These are phyloP conservation scores for Colletotrichum simmondsii DNA, from an alignment of 2,329 filamentous ascomycete species.

Conservation along the genomic window DNA sequence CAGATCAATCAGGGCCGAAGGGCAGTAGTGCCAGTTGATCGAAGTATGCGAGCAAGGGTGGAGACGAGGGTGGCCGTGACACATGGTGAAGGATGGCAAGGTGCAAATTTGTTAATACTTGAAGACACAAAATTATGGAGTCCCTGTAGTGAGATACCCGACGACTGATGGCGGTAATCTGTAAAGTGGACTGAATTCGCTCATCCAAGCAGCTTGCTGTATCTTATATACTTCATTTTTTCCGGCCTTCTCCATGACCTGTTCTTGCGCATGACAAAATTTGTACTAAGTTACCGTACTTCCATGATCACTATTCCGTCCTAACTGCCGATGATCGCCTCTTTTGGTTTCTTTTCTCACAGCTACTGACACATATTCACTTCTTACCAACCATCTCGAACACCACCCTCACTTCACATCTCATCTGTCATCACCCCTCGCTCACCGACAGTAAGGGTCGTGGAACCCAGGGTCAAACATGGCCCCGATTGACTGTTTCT, in stretches of 20 bases:
- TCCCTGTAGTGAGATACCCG: background rate
- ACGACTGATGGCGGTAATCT: background rate
- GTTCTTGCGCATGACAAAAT: background rate
- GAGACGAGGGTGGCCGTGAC: slow-evolving; percentile 63
- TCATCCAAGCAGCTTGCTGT: background rate
- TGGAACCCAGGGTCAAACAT: slow-evolving; percentile 9
- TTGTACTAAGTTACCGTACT: background rate
- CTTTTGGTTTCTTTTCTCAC: slow-evolving; percentile 27
- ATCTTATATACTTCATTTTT: slow-evolving; percentile 21
- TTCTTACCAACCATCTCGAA: slow-evolving; percentile 30
- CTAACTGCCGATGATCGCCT: slow-evolving; percentile 34
- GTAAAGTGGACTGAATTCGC: background rate
- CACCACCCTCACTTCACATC: background rate
- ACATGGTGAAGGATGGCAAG: slow-evolving; percentile 52
- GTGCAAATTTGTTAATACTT: no score
- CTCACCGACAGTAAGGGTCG: background rate
- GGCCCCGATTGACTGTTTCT: background rate
- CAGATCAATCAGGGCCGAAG: slow-evolving; percentile 58
- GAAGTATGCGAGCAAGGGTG: slow-evolving; percentile 66
- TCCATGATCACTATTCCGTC: slow-evolving; percentile 26
- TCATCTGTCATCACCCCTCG: background rate
- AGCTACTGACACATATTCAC: slow-evolving; percentile 9
- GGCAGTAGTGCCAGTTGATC: slow-evolving; percentile 66
- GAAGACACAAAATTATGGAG: background rate
- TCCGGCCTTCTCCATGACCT: background rate